phyloP scores from a whole-genome alignment of 140 eudicot species.

The Senecio squalidus region DNA sequence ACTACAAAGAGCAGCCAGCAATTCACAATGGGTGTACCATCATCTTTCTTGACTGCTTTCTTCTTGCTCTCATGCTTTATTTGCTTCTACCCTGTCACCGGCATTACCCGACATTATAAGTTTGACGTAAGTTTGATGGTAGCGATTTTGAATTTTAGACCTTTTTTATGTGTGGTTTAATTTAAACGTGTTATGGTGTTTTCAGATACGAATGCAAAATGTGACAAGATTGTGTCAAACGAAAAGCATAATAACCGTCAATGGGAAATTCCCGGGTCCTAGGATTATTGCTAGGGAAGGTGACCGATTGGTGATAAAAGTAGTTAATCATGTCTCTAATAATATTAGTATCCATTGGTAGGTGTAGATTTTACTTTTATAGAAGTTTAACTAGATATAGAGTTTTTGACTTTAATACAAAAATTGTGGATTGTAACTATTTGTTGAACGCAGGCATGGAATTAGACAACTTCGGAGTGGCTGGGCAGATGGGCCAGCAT shows the following conservation, averaged over 20 bases:
- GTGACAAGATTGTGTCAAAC: slow-evolving; percentile 59
- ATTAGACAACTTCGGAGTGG: slow-evolving; percentile 44
- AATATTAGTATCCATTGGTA: slow-evolving; percentile 64
- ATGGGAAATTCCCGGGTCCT: slow-evolving; percentile 58
- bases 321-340: slow-evolving; percentile 43
- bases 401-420: too few species aligned
- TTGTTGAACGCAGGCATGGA: slow-evolving; percentile 49
- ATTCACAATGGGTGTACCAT: slow-evolving; percentile 29
- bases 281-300: slow-evolving; percentile 52
- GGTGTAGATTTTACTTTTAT: not conserved
- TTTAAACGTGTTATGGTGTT: not conserved
- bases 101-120: slow-evolving; percentile 51
- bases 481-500: slow-evolving; percentile 70
- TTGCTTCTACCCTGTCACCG: slow-evolving; percentile 19
- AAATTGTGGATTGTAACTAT: not conserved
- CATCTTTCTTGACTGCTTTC: slow-evolving; percentile 23
- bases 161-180: not conserved
- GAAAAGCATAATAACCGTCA: slow-evolving; percentile 50
- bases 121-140: slow-evolving; percentile 45
- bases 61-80: slow-evolving; percentile 20
- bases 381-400: too few species aligned
- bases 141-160: not conserved
- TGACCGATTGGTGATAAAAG: slow-evolving; percentile 46
- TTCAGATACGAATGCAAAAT: slow-evolving; percentile 47
- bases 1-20: slow-evolving; percentile 2